Evolutionary conservation across 1,284 basidiomycete genomes (phyloP), one percentile per base, ranked within the genome.

Genomic region (Fomitiporia mediterranea): DNA sequence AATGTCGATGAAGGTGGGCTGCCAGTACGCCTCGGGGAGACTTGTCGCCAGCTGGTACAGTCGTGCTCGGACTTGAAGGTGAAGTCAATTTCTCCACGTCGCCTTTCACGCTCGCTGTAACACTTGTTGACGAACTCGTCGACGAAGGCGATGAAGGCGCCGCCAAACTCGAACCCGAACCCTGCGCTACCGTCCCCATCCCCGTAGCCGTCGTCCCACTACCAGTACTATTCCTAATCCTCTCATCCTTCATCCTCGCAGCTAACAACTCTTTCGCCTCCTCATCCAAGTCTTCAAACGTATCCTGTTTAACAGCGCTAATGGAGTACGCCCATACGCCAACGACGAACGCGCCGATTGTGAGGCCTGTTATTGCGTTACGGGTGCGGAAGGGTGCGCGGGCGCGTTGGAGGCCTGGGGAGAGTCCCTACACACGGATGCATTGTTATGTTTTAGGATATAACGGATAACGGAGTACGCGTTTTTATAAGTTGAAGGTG

Each of bases 321-420:
- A 98, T 95, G 13, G 94, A 95, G 72, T 98, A 98, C 7, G 83
- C 80, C 82, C 94, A 98, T 15, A 97, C 85, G 44, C 86, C 84
- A n/a, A 83, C 80, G 28, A 83, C 84, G 69, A 98, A 96, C 1
- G 80, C 78, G 42, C 84, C 77, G 56, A 98, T 80, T 2, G 77
- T 67, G 38, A 83, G 62, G 3, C 94, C 95, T 0, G 90, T 92
- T 46, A 96, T 55, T 13, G 85, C 79, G 70, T 98, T 98, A 62
- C 81, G 81, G 32, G 88, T 57, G 28, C 82, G 79, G 72, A 89
- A 98, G 7, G 92, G 94, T 63, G 81, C 82, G 35, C 95, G 83
- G 11, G 95, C 95, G 58, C 95, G 87, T 72, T 84, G 76, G 48
- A 98, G 83, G 40, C 91, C 91, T 21, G 84, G 82, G 8, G 94